Conservation (phyloP, 2,329 filamentous ascomycete genomes). For the Emmonsiellopsis sp. region DNA sequence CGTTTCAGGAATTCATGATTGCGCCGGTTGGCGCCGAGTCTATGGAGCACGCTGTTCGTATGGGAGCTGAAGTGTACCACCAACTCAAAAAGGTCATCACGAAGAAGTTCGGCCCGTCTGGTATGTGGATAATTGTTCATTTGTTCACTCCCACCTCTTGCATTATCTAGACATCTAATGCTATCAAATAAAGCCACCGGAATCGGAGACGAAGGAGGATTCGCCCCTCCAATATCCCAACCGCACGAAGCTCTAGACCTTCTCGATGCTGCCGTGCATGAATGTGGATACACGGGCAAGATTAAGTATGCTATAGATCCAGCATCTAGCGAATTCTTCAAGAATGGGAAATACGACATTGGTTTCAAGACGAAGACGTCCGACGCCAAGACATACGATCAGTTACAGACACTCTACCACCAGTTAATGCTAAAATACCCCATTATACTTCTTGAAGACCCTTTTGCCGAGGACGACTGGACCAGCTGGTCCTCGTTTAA, state of each 20-base stretch:
- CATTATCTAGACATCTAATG: not conserved
- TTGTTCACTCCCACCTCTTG: not conserved
- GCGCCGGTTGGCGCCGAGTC: constrained; percentile 17
- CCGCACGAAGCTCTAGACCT: constrained; percentile 28
- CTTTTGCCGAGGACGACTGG: constrained; percentile 36
- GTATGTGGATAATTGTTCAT: constrained; percentile 8
- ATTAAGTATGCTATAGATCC: constrained; percentile 35
- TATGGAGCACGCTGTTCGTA: constrained; percentile 19
- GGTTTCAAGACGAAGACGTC: constrained; percentile 27
- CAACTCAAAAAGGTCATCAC: constrained; percentile 23
- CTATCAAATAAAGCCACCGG: constrained; percentile 15
- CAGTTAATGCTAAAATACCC: constrained; percentile 27
- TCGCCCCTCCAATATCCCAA: constrained; percentile 27
- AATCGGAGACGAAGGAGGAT: constrained; percentile 30
- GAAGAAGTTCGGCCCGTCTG: constrained; percentile 21
- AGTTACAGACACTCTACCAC: constrained; percentile 25
- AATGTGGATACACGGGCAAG: constrained; percentile 21
- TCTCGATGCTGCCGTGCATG: constrained; percentile 18
- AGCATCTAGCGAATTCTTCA: constrained; percentile 32
- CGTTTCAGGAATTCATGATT: constrained; percentile 41
- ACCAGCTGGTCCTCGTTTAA: constrained; percentile 27
- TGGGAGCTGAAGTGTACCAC: constrained; percentile 27
- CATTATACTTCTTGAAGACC: constrained; percentile 33
- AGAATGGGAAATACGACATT: constrained; percentile 26
- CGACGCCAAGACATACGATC: constrained; percentile 14